phyloP scores from a whole-genome alignment of 176 grass and related monocot species.

The Elymus sibiricus region DNA sequence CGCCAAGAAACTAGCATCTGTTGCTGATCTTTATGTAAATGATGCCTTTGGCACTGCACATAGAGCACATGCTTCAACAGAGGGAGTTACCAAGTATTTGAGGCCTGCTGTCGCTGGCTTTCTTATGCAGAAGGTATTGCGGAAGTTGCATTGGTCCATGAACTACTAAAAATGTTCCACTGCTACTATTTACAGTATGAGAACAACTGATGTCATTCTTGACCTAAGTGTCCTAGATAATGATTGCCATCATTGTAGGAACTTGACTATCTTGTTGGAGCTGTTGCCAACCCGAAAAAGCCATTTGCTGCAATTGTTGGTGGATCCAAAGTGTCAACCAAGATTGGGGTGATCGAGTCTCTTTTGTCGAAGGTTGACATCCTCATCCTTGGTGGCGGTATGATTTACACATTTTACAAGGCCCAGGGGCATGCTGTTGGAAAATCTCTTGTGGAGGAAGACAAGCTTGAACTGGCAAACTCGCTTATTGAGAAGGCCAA shows the following conservation, averaged over 20 bases:
- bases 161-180: not conserved
- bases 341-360: conserved; percentile 87
- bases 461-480: conserved; percentile 75
- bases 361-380: conserved; percentile 73
- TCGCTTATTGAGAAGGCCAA: conserved; percentile 63
- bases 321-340: conserved; percentile 80
- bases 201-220: not conserved
- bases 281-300: conserved; percentile 72
- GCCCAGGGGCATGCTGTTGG: conserved; percentile 67
- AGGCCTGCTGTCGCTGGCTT: conserved; percentile 82
- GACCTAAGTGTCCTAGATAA: not conserved
- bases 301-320: conserved; percentile 87
- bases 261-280: conserved; percentile 86
- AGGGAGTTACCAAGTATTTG: conserved; percentile 83
- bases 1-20: conserved; percentile 58
- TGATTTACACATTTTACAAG: conserved; percentile 92
- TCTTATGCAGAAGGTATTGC: conserved; percentile 83
- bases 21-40: conserved; percentile 80
- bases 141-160: not conserved
- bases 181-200: not conserved
- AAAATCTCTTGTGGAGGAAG: conserved; percentile 83
- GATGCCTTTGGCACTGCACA: conserved; percentile 75
- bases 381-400: conserved; percentile 81
- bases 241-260: conserved; percentile 34
- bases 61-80: conserved; percentile 83